These are phyloP conservation scores for Draba incana DNA, from an alignment of 345 rosid species.

Conservation along the genomic window DNA sequence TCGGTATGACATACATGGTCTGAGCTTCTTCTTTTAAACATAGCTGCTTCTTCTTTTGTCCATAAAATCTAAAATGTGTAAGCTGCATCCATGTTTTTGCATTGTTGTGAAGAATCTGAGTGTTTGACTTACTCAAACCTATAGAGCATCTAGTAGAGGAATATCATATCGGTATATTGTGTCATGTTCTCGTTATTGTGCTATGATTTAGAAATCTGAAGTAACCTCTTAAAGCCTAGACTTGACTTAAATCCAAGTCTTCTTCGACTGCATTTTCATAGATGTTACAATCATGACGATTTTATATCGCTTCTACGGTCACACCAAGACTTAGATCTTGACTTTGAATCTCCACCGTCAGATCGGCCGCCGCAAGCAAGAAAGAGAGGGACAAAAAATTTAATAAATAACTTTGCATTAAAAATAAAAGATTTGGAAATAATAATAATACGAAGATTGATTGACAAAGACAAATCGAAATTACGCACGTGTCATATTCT, in stretches of 20 bases:
- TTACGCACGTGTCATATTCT: background rate
- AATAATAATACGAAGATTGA: background rate
- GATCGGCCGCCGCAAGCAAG: slow-evolving; percentile 29
- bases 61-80: slow-evolving; percentile 28
- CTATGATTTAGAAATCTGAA: too few relatives aligned
- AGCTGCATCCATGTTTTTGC: slow-evolving; percentile 10
- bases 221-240: too few relatives aligned
- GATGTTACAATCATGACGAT: background rate
- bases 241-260: background rate
- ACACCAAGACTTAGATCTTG: slow-evolving; percentile 8
- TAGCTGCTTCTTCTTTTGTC: slow-evolving; percentile 19
- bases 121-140: slow-evolving; percentile 24
- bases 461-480: slow-evolving; percentile 9
- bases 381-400: slow-evolving; percentile 21
- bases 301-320: background rate
- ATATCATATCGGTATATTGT: background rate
- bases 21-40: slow-evolving; percentile 28
- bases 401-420: background rate
- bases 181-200: background rate
- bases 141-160: slow-evolving; percentile 24
- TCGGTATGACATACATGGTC: slow-evolving; percentile 99
- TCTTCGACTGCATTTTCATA: background rate
- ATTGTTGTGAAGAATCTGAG: slow-evolving; percentile 38
- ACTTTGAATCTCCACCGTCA: slow-evolving; percentile 30
- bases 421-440: background rate